Conservation (phyloP, 306 rosid genomes). For the Dryas octopetala region DNA sequence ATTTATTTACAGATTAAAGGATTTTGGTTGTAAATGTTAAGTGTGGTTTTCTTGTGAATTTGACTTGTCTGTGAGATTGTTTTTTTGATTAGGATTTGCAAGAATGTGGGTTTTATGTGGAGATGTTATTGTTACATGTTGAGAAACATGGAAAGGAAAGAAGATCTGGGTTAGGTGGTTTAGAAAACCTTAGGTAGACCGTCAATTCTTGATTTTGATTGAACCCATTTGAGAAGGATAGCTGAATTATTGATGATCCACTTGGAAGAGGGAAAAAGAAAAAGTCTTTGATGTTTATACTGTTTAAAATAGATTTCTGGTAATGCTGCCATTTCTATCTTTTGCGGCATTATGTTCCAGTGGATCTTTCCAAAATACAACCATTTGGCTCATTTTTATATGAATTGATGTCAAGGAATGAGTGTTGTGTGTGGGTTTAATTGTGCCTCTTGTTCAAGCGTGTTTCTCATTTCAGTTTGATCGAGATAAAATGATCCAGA, state of each 20-base stretch:
- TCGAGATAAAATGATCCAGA: not conserved
- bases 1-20: not conserved
- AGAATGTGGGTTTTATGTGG: not conserved
- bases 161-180: not conserved
- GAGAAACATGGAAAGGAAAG: not conserved
- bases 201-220: conserved; percentile 5
- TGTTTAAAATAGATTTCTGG: not conserved
- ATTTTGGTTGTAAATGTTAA: not conserved
- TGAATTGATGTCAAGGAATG: not conserved
- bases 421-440: not conserved
- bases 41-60: not conserved
- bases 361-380: not conserved
- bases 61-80: not conserved
- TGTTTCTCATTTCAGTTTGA: not conserved
- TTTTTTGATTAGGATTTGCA: not conserved
- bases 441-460: not conserved
- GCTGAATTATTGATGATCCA: not conserved
- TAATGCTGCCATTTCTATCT: not conserved
- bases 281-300: not conserved
- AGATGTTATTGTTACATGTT: not conserved
- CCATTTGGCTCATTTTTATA: not conserved
- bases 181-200: not conserved
- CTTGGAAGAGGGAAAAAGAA: not conserved
- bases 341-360: not conserved
- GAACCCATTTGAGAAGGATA: conserved; percentile 8